phyloP scores from a whole-genome alignment of 2,329 filamentous ascomycete species.

The Gaeumannomyces tritici region DNA sequence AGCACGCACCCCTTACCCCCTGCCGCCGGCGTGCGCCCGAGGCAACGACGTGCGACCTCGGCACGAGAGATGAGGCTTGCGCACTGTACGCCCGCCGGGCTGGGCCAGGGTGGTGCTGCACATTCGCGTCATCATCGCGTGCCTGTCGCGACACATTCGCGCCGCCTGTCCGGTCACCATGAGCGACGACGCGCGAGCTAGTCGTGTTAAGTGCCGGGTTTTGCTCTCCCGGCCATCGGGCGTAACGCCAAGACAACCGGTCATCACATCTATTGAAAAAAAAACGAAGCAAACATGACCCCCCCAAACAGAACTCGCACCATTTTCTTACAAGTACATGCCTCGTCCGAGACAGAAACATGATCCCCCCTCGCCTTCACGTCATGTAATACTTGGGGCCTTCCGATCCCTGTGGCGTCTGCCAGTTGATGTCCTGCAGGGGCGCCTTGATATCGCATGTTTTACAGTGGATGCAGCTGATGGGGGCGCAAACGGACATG shows the following conservation, averaged over 20 bases:
- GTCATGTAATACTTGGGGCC: slow-evolving; percentile 65
- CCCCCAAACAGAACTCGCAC: no score
- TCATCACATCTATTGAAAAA: not conserved
- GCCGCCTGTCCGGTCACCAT: not conserved
- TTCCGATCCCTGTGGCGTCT: slow-evolving; percentile 86
- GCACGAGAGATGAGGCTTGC: not conserved
- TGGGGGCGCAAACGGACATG: not conserved
- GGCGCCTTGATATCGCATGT: slow-evolving; percentile 99
- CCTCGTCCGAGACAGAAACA: no score
- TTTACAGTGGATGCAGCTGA: slow-evolving; percentile 96
- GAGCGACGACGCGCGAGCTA: no score
- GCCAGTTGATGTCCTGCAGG: slow-evolving; percentile 94
- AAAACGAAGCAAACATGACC: no score
- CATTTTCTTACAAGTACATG: not conserved
- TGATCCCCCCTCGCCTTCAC: slow-evolving; percentile 14
- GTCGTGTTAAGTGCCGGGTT: no score
- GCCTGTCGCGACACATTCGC: not conserved
- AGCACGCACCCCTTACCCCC: not conserved
- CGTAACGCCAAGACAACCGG: not conserved
- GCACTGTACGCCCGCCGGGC: not conserved
- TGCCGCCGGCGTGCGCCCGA: not conserved
- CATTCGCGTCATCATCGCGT: not conserved
- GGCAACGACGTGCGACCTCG: not conserved
- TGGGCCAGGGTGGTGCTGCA: not conserved
- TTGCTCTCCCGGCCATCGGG: not conserved